phyloP scores from a whole-genome alignment of 1,284 basidiomycete genomes.

The Austroboletus novae-zelandiae region DNA sequence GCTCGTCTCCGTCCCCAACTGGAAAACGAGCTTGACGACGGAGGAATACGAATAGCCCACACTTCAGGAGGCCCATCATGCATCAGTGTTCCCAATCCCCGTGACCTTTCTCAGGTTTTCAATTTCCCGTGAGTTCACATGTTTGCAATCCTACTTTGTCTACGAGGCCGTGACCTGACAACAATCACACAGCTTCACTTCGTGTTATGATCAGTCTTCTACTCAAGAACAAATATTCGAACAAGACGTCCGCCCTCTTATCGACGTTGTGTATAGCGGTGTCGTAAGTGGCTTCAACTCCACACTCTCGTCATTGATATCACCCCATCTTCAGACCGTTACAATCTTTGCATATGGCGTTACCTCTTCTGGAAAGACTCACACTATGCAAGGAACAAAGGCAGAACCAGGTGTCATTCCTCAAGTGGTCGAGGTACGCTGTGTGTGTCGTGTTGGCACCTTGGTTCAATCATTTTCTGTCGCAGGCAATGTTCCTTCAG shows the following conservation, averaged over 20 bases:
- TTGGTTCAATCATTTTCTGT: neutral
- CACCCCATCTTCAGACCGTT: slow-evolving; percentile 50
- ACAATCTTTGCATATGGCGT: slow-evolving; percentile 83
- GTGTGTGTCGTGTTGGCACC: neutral
- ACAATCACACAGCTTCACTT: slow-evolving; percentile 50
- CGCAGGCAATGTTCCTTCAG: slow-evolving; percentile 52
- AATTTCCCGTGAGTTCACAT: slow-evolving; percentile 61
- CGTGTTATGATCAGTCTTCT: slow-evolving; percentile 64
- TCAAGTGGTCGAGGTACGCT: slow-evolving; percentile 61
- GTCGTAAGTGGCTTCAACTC: slow-evolving; percentile 45
- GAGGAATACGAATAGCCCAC: slow-evolving; percentile 53
- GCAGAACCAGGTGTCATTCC: slow-evolving; percentile 75
- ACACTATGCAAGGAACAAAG: slow-evolving; percentile 81
- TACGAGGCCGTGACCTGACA: neutral
- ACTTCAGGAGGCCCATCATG: slow-evolving; percentile 38
- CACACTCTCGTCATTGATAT: neutral
- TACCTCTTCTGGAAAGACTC: slow-evolving; percentile 79
- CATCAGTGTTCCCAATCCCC: slow-evolving; percentile 64
- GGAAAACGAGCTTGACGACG: slow-evolving; percentile 58
- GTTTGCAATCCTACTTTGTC: neutral
- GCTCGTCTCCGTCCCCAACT: slow-evolving; percentile 66
- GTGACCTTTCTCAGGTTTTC: slow-evolving; percentile 62
- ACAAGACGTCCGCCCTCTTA: slow-evolving; percentile 65
- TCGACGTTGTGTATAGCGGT: slow-evolving; percentile 68
- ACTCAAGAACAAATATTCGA: slow-evolving; percentile 70